These are phyloP conservation scores for Peronospora destructor DNA, from an alignment of 352 stramenopile genomes.

Conservation along the genomic window DNA sequence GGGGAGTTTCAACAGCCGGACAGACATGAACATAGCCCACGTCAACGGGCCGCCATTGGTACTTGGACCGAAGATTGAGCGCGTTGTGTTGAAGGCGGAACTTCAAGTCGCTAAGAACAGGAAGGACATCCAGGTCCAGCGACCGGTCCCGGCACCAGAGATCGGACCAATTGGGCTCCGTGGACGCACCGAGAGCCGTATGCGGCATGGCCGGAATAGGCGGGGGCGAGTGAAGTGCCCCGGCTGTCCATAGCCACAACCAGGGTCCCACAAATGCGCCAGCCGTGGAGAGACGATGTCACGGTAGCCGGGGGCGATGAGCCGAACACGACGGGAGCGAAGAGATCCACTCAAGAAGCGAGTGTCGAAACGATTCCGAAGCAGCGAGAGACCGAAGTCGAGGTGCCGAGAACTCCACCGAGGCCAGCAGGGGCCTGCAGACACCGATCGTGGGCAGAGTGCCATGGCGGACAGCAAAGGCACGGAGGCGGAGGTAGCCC, in stretches of 20 bases:
- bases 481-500: background rate
- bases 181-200: background rate
- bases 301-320: no score
- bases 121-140: background rate
- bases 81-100: conserved; percentile 1
- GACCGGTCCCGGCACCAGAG: background rate
- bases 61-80: background rate
- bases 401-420: no score
- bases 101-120: background rate
- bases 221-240: background rate
- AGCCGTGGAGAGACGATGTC: no score
- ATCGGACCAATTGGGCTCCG: background rate
- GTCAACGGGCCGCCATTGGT: background rate
- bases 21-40: background rate
- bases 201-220: background rate
- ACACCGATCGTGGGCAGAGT: background rate
- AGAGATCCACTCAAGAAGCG: no score
- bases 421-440: background rate
- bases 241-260: no score
- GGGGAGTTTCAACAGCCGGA: background rate
- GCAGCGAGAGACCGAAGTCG: no score
- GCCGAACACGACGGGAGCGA: no score
- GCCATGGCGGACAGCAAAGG: background rate
- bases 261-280: no score
- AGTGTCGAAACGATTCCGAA: no score